Evolutionary conservation across 2,329 filamentous ascomycete species (phyloP), one percentile per base, ranked within the genome.

Genomic region (Clonostachys chloroleuca): DNA sequence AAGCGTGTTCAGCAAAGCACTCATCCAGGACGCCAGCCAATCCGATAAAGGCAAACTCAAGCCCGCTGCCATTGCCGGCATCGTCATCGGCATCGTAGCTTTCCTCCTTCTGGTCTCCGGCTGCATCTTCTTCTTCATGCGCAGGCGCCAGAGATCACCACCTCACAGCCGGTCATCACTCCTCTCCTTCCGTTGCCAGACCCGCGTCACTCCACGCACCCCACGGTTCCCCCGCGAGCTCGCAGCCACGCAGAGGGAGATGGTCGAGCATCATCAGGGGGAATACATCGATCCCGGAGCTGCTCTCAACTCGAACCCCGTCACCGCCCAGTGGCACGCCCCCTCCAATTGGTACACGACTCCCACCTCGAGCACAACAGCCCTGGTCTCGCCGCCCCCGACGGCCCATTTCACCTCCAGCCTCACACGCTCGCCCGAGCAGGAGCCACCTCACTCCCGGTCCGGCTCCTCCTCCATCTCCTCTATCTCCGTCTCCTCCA

Each of bases 151-250:
- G 40, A 30, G 24, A 30, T 30, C 24, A 30, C 24, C 24, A 10
- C 9, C 24, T 3, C 24, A 8, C 24, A 74, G 71, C 50, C 64
- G 52, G 48, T 18, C n/a, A 30, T 78, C 76, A 0, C 68, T 72
- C 5, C 65, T 79, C 30, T 77, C 73, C 2, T 80, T 79, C 59
- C 69, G 69, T 34, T 79, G 77, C 60, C 72, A 75, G 48, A 69
- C 74, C 1, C 69, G 51, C 10, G 41, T 60, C 12, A 60, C 58
- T 5, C 58, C 56, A 16, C 46, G 46, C 9, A 53, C 55, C 14
- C 48, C 52, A n/a, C 47, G 48, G 4, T 58, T 58, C 45, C 50
- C 48, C 9, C 48, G 53, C 30, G 46, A 49, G 13, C 14, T 39
- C 14, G 36, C 24, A 4, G 6, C 8, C 24, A 30, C 24, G 24